A percentile compares a stretch with the other conserved stretches of the same genome.
phyloP scores from a whole-genome alignment of 257 asterid species.

The Craterostigma plantagineum region DNA sequence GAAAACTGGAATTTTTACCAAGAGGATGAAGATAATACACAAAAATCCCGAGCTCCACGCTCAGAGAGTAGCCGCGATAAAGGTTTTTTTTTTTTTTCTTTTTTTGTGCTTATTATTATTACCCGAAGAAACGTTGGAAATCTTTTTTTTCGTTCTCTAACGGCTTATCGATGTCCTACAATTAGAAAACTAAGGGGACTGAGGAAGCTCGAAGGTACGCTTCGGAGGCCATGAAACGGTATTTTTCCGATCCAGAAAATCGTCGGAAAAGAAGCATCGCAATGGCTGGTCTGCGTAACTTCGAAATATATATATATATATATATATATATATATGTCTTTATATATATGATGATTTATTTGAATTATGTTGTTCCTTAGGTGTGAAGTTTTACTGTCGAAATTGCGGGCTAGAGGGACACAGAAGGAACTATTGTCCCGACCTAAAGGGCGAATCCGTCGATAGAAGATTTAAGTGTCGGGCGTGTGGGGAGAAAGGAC shows the following conservation, averaged over 20 bases:
- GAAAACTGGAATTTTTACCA: slow-evolving; percentile 75
- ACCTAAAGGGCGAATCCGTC: slow-evolving; percentile 13
- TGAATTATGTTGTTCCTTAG: slow-evolving; percentile 13
- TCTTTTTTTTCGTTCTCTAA: not conserved
- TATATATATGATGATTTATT: not conserved
- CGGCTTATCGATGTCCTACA: not conserved
- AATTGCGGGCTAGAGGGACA: slow-evolving; percentile 83
- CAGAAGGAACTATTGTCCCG: slow-evolving; percentile 70
- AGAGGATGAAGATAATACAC: slow-evolving; percentile 88
- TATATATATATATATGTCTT: too few species aligned
- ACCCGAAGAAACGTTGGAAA: not conserved
- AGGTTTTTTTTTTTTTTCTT: slow-evolving; percentile 27
- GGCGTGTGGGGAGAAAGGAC: slow-evolving; percentile 72
- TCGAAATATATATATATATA: not conserved
- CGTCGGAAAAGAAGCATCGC: slow-evolving; percentile 77
- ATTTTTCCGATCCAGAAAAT: slow-evolving; percentile 70
- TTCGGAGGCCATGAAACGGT: slow-evolving; percentile 72
- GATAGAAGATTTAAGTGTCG: slow-evolving; percentile 50
- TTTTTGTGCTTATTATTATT: not conserved
- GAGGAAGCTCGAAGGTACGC: slow-evolving; percentile 72
- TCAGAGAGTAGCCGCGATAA: slow-evolving; percentile 86
- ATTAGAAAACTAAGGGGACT: slow-evolving; percentile 65
- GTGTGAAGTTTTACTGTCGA: slow-evolving; percentile 49
- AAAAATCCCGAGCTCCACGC: slow-evolving; percentile 70
- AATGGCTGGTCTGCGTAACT: slow-evolving; percentile 42